phyloP scores from a whole-genome alignment of 2,329 filamentous ascomycete species.

The Hypoxylon sp. region DNA sequence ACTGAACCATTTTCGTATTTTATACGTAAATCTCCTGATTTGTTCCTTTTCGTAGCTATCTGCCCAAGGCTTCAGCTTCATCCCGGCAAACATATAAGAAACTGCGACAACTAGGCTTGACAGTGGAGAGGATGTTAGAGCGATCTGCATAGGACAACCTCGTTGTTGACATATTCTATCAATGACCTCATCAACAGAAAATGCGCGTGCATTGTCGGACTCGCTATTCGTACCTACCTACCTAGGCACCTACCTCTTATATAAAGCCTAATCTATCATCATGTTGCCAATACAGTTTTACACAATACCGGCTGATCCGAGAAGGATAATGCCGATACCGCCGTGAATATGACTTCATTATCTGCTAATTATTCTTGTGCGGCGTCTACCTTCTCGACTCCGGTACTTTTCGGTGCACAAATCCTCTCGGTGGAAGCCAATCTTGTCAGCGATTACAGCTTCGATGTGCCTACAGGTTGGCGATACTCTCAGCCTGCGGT shows the following conservation, averaged over 20 bases:
- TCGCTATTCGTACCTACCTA: no score
- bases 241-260: not conserved
- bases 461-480: constrained; percentile 5
- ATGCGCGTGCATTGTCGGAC: not conserved
- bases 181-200: not conserved
- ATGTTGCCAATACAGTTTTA: not conserved
- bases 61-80: not conserved
- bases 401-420: constrained; percentile 1
- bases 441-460: constrained; percentile 4
- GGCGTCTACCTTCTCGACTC: not conserved
- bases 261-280: not conserved
- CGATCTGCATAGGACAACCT: not conserved
- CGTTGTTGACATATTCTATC: not conserved
- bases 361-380: not conserved
- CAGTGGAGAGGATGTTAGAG: not conserved
- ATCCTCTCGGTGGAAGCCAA: constrained; percentile 8
- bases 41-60: not conserved
- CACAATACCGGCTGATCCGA: not conserved
- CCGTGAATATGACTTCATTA: constrained; percentile 3
- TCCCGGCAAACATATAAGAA: not conserved
- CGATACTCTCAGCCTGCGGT: constrained; percentile 11
- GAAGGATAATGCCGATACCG: not conserved
- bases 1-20: constrained; percentile 6
- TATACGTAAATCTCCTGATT: constrained; percentile 4
- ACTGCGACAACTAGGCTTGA: not conserved